These are phyloP conservation scores for Fraxinus excelsior DNA, from an alignment of 257 asterid species.

Conservation along the genomic window DNA sequence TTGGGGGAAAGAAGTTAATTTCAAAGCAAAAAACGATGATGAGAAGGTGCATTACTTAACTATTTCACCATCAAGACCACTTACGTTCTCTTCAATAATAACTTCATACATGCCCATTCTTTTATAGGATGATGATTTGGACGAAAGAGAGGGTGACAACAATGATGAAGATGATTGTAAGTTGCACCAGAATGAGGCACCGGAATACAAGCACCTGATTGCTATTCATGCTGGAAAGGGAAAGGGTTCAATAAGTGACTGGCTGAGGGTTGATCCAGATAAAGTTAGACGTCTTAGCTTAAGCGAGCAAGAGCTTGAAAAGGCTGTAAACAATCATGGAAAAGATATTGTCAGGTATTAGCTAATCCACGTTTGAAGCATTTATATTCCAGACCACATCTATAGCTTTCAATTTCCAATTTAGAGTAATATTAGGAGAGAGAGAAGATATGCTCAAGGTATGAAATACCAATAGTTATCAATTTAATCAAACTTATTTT, in stretches of 20 bases:
- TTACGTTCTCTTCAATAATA: background rate
- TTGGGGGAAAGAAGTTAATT: conserved; percentile 45
- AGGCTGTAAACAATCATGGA: conserved; percentile 44
- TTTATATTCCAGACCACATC: background rate
- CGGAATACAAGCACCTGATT: conserved; percentile 45
- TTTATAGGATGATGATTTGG: conserved; percentile 43
- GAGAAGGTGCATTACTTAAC: conserved; percentile 43
- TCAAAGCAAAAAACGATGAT: conserved; percentile 25
- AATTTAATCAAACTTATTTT: background rate
- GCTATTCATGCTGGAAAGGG: conserved; percentile 67
- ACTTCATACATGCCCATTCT: conserved; percentile 10
- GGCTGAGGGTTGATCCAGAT: conserved; percentile 45
- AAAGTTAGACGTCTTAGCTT: conserved; percentile 63
- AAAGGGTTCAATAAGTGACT: conserved; percentile 49
- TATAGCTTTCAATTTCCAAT: background rate
- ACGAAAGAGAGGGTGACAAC: conserved; percentile 44
- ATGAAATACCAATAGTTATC: background rate
- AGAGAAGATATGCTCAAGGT: background rate
- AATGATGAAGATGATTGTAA: conserved; percentile 46
- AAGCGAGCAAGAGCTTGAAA: conserved; percentile 48
- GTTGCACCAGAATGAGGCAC: conserved; percentile 33
- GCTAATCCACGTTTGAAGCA: background rate
- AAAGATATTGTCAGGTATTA: conserved; percentile 64
- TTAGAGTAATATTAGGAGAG: background rate
- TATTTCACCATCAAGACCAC: background rate